Conservation (phyloP, 257 asterid genomes). For the Marsdenia floribunda region DNA sequence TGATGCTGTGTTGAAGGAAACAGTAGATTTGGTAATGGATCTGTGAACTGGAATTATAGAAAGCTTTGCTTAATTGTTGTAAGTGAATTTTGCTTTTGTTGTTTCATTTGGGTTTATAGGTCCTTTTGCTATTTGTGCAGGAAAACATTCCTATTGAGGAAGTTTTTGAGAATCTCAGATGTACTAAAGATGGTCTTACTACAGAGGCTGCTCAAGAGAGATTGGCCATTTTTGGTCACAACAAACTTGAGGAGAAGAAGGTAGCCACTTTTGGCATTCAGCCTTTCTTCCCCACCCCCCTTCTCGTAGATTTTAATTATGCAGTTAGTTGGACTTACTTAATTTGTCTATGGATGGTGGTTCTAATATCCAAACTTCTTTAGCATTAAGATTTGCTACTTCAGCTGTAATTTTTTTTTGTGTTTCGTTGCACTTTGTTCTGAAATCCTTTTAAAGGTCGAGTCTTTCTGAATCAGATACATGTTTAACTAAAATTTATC, state of each 20-base stretch:
- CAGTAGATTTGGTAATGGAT: conserved; percentile 99
- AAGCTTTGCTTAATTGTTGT: conserved; percentile 10
- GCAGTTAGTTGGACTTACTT: neutral
- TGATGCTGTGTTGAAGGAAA: conserved; percentile 93
- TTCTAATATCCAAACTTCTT: neutral
- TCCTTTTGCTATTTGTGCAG: conserved; percentile 37
- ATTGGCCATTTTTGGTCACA: conserved; percentile 84
- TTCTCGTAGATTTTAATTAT: conserved; percentile 16
- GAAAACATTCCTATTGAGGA: conserved; percentile 95
- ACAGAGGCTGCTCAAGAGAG: conserved; percentile 78
- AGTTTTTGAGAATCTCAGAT: conserved; percentile 91
- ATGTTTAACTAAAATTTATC: neutral
- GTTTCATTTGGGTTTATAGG: conserved; percentile 15
- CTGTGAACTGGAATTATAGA: conserved; percentile 27
- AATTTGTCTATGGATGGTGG: neutral
- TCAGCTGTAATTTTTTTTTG: neutral
- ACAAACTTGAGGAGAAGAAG: conserved; percentile 98
- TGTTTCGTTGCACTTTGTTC: neutral
- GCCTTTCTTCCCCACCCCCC: neutral
- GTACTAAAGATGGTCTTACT: conserved; percentile 85
- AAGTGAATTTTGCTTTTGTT: conserved; percentile 12
- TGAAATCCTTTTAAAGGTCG: neutral
- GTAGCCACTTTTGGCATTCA: conserved; percentile 24
- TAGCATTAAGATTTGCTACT: neutral
- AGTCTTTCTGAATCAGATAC: neutral